Base-by-base conservation (phyloP, 805 yeast species). In the Yarrowia sp. region DNA sequence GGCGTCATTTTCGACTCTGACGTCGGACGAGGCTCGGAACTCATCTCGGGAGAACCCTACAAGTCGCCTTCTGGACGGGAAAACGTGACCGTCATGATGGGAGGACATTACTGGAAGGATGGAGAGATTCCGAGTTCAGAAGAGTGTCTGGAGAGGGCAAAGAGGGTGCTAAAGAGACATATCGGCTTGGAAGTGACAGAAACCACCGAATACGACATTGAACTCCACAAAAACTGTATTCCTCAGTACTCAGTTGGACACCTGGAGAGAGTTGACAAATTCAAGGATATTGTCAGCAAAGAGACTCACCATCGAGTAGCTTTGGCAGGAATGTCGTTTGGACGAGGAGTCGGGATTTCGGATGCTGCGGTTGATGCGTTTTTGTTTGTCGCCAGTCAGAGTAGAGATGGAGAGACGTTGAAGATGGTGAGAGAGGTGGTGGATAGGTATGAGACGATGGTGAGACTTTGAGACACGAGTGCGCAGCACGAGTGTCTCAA, bases 1-100 rank as follows among this genome's bases (percentile, higher is more conserved):
- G 99, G 99, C 2, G 91, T 92, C 7, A 92, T 95, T 19, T 94
- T 89, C 78, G 98, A 94, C 77, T 91, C 97, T 1, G 92, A 91
- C 68, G 85, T 91, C 26, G 95, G 90, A 74, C 83, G 85, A 72
- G 84, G 86, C 64, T 78, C 85, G 49, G 72, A 74, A 19, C 78
- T 79, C 0, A 70, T 82, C 14, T 72, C 73, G 41, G 58, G 70
- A 69, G 35, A 45, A 10, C 45, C 64, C 14, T 45, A 65, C 63
- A 19, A 53, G 12, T 32, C 55, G 19, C 40, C 45, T 9, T 70
- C 76, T 26, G 79, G 80, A 0, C 88, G 87, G 72, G 86, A 92
- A 5, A 91, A 90, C 73, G 75, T 93, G 68, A 95, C 99, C 0
- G 84, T 91, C 35, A 94, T 94, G 98, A 79, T 92, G 73, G 98